Evolutionary conservation across 2,329 filamentous ascomycete species (phyloP).

Genomic region (Scedosporium apiospermum): DNA sequence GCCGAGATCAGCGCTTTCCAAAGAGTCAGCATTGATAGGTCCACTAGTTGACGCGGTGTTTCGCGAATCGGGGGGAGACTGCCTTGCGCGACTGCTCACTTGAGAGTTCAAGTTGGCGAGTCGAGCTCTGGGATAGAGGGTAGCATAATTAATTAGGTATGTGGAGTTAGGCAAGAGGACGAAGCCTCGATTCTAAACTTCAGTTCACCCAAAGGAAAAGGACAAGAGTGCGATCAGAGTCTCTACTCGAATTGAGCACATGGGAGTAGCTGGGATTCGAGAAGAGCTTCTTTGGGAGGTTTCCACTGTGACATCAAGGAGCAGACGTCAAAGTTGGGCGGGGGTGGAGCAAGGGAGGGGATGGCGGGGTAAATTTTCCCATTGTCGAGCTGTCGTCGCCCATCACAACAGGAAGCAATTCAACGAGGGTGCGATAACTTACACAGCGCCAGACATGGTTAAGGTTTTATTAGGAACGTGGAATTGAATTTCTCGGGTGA

Average conservation of each 20-base stretch:
- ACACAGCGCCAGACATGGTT: slow-evolving; percentile 60
- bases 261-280: not conserved
- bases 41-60: slow-evolving; percentile 10
- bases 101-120: slow-evolving; percentile 63
- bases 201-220: not conserved
- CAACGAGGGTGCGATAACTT: slow-evolving; percentile 31
- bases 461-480: slow-evolving; percentile 10
- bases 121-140: slow-evolving; percentile 48
- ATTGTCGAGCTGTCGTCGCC: not conserved
- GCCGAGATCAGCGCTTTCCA: slow-evolving; percentile 73
- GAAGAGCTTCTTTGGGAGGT: not conserved
- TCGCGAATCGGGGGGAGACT: slow-evolving; percentile 12
- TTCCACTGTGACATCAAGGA: too few species aligned
- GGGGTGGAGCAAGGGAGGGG: slow-evolving; percentile 29
- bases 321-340: not conserved
- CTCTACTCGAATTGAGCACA: not conserved
- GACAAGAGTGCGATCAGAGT: not conserved
- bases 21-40: slow-evolving; percentile 43
- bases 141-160: slow-evolving; percentile 2
- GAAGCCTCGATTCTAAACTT: not conserved
- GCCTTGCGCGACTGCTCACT: slow-evolving; percentile 1
- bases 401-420: not conserved
- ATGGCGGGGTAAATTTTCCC: slow-evolving; percentile 11
- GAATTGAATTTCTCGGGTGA: not conserved
- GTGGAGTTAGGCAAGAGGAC: not conserved